Evolutionary conservation across 352 stramenopile species (phyloP).

Genomic region (Pythium guiyangense): DNA sequence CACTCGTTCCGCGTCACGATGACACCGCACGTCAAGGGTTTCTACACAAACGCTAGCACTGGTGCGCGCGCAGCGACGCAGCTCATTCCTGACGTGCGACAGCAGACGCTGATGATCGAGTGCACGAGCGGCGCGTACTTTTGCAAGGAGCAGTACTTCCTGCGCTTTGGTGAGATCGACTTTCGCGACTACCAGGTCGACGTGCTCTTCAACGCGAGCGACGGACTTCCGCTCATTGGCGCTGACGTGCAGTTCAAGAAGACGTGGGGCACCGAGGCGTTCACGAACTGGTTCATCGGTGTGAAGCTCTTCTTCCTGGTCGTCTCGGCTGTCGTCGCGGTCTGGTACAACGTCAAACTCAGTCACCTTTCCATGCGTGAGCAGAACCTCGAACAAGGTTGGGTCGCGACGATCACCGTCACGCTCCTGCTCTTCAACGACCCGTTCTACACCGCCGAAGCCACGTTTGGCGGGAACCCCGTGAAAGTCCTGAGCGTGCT

Average conservation of each 20-base stretch:
- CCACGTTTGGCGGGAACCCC: conserved; percentile 38
- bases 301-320: conserved; percentile 56
- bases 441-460: conserved; percentile 50
- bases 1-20: conserved; percentile 49
- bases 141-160: conserved; percentile 43
- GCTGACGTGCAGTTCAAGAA: conserved; percentile 47
- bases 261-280: conserved; percentile 40
- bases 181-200: conserved; percentile 50
- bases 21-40: conserved; percentile 43
- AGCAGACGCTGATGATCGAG: conserved; percentile 28
- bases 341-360: conserved; percentile 41
- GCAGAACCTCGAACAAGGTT: conserved; percentile 58
- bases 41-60: conserved; percentile 31
- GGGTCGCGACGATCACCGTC: conserved; percentile 37
- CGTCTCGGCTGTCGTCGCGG: conserved; percentile 24
- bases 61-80: conserved; percentile 30
- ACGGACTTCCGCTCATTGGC: conserved; percentile 27
- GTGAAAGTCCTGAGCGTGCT: conserved; percentile 41
- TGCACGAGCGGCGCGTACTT: conserved; percentile 26
- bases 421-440: conserved; percentile 57
- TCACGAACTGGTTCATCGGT: conserved; percentile 55
- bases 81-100: conserved; percentile 29
- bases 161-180: conserved; percentile 51
- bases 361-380: conserved; percentile 38
- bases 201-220: conserved; percentile 51